Conservation (phyloP, 2,329 filamentous ascomycete species). For the Tetracladium maxilliforme region DNA sequence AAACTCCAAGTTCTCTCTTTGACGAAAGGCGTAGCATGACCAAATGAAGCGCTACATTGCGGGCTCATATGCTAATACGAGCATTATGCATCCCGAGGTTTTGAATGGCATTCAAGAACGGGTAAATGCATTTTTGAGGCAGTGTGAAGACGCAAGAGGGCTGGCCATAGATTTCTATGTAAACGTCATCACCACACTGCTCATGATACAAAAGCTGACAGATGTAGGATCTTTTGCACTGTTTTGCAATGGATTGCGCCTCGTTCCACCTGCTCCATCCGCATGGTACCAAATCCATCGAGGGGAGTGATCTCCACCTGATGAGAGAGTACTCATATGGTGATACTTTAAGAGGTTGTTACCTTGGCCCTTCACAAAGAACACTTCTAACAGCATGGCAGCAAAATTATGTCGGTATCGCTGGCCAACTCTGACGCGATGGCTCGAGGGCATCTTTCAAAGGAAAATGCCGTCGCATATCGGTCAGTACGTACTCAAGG, state of each 20-base stretch:
- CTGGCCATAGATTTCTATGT: slow-evolving; percentile 47
- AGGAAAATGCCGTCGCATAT: too few relatives aligned
- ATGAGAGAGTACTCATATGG: slow-evolving; percentile 58
- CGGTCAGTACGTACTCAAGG: slow-evolving; percentile 44
- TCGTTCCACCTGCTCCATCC: slow-evolving; percentile 58
- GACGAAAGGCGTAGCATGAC: slow-evolving; percentile 31
- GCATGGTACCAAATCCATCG: slow-evolving; percentile 44
- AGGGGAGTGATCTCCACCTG: slow-evolving; percentile 42
- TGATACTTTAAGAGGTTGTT: slow-evolving; percentile 49
- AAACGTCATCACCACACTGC: slow-evolving; percentile 1
- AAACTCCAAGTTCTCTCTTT: neutral
- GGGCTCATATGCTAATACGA: slow-evolving; percentile 55
- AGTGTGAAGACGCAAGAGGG: slow-evolving; percentile 28
- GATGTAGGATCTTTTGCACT: slow-evolving; percentile 36
- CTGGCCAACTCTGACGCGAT: too few relatives aligned
- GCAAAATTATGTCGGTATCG: too few relatives aligned
- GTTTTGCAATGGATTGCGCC: slow-evolving; percentile 55
- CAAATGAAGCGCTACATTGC: slow-evolving; percentile 48
- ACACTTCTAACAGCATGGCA: too few relatives aligned
- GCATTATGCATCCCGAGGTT: slow-evolving; percentile 40
- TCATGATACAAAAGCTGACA: neutral
- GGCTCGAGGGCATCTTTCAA: too few relatives aligned
- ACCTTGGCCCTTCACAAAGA: rapidly evolving
- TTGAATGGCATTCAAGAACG: slow-evolving; percentile 42
- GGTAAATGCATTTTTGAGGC: slow-evolving; percentile 36